Conservation (phyloP, 352 stramenopile species). For the Phytophthora ohioensis region DNA sequence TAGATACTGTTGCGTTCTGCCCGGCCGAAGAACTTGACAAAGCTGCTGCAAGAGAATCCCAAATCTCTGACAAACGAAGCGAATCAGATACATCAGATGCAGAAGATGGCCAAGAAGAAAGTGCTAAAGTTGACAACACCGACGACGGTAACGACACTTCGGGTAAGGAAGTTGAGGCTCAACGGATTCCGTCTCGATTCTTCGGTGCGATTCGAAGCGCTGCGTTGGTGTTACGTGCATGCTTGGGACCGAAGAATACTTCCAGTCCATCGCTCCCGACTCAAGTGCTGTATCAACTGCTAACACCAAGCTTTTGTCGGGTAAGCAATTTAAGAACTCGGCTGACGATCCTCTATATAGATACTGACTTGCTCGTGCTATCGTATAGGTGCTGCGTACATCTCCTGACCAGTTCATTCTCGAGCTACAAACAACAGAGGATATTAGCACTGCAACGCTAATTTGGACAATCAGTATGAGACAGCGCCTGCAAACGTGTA, state of each 20-base stretch:
- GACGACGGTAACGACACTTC: slow-evolving; percentile 17
- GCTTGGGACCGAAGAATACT: slow-evolving; percentile 51
- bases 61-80: slow-evolving; percentile 35
- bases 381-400: slow-evolving; percentile 58
- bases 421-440: slow-evolving; percentile 63
- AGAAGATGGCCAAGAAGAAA: slow-evolving; percentile 21
- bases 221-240: slow-evolving; percentile 66
- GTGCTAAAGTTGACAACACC: slow-evolving; percentile 12
- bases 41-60: slow-evolving; percentile 11
- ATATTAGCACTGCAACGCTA: slow-evolving; percentile 71
- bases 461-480: slow-evolving; percentile 85
- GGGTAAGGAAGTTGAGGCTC: slow-evolving; percentile 14
- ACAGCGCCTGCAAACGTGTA: slow-evolving; percentile 57
- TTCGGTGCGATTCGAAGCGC: slow-evolving; percentile 64
- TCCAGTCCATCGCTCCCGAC: slow-evolving; percentile 28
- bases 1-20: slow-evolving; percentile 76
- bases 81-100: slow-evolving; percentile 31
- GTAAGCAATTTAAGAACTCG: slow-evolving; percentile 39
- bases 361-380: slow-evolving; percentile 6
- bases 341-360: neutral
- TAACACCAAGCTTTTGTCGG: slow-evolving; percentile 82
- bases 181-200: slow-evolving; percentile 50
- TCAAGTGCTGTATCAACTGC: slow-evolving; percentile 80
- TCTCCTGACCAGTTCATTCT: slow-evolving; percentile 74
- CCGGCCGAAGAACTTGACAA: slow-evolving; percentile 55